A percentile compares a stretch with the other conserved stretches of the same genome.
phyloP scores from a whole-genome alignment of 2,329 filamentous ascomycete species.

The Paecilomyces dactylethromorphus region DNA sequence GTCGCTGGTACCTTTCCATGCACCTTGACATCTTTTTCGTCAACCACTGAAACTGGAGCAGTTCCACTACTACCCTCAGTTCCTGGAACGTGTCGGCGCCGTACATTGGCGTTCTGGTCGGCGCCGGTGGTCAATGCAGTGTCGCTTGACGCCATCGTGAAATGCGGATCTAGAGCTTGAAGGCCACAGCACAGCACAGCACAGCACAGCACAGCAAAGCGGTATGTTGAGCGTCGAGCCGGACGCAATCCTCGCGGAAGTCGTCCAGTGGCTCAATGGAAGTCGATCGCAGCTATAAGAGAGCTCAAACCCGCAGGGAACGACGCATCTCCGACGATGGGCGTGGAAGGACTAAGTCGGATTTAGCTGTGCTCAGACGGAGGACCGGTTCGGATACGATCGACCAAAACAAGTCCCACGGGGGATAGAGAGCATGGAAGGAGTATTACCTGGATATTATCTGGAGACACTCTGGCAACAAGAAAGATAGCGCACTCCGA shows the following conservation, averaged over 20 bases:
- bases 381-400: not conserved
- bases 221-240: not conserved
- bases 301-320: not conserved
- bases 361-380: not conserved
- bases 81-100: conserved; percentile 36
- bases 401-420: conserved; percentile 15
- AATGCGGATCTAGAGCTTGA: not conserved
- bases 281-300: not conserved
- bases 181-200: not conserved
- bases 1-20: not conserved
- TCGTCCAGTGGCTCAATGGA: not conserved
- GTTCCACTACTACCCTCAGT: conserved; percentile 20
- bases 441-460: not conserved
- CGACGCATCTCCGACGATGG: not conserved
- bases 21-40: conserved; percentile 8
- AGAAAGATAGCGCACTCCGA: conserved; percentile 5
- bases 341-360: not conserved
- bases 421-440: conserved; percentile 4
- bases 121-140: conserved; percentile 28
- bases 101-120: conserved; percentile 28
- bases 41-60: conserved; percentile 11
- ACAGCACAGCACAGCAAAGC: not conserved
- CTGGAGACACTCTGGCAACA: conserved; percentile 4
- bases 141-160: conserved; percentile 24
- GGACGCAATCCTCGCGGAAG: not conserved